phyloP scores from a whole-genome alignment of 2,329 filamentous ascomycete genomes.

The Fusarium longipes region DNA sequence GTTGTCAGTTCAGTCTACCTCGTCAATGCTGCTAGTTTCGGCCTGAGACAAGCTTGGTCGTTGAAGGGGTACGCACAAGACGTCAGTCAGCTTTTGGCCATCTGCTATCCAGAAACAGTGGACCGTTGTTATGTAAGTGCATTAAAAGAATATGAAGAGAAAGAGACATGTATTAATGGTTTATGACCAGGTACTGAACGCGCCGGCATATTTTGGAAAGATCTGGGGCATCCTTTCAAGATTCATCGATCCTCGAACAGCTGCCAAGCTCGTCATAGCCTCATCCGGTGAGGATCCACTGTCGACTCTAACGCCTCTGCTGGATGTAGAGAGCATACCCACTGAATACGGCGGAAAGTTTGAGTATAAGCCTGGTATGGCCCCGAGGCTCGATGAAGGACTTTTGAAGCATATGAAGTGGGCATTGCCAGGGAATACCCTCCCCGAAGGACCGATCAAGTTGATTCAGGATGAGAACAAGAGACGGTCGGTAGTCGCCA shows the following conservation, averaged over 20 bases:
- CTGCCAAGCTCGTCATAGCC: neutral
- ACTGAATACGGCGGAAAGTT: constrained; percentile 1
- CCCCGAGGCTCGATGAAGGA: neutral
- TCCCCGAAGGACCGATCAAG: neutral
- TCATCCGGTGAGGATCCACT: neutral
- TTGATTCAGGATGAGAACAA: neutral
- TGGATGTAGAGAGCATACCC: neutral
- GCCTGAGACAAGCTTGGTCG: neutral
- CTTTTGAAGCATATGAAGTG: neutral
- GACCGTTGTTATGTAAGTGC: neutral
- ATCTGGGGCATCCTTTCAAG: constrained; percentile 2
- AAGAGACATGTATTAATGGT: neutral
- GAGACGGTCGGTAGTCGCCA: neutral
- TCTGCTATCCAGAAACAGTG: neutral
- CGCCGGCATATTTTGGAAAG: neutral
- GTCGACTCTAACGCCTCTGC: neutral
- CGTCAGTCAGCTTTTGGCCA: neutral
- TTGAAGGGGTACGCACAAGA: neutral
- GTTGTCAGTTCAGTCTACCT: neutral
- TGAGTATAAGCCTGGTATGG: neutral
- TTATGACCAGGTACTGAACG: neutral
- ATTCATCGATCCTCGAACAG: neutral
- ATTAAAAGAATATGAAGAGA: accelerated
- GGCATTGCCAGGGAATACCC: neutral
- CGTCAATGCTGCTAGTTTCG: neutral